Evolutionary conservation across 331 rosid species (phyloP), one percentile per base, ranked within the genome.

Genomic region (Rhamnella rubrinervis): DNA sequence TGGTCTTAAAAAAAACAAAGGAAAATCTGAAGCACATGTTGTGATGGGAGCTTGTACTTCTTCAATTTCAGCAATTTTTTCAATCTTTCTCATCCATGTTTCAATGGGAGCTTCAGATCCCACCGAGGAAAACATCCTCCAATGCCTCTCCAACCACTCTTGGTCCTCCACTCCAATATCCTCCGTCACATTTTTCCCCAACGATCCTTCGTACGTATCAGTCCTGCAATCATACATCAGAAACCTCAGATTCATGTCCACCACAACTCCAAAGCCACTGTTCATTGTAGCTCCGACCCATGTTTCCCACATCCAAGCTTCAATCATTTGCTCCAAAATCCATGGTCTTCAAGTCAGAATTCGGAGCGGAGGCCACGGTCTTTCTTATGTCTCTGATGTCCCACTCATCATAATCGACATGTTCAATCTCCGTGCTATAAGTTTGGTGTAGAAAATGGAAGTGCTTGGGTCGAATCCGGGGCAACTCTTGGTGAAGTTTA

Each of bases 341-440:
- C 71, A 66, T 10, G 61, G 38, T 2, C 61, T 79, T 18, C 72
- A 74, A 20, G 16, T 82, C 49, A 74, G 85, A 74, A 68, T 74
- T 38, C 70, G 89, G 61, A 79, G 89, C 16, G 86, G 89, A 0
- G 89, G 86, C 46, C 89, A 85, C 47, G 89, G 89, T 23, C 84
- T 85, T 1, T 82, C 86, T 4, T 85, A 85, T 26, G 67, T 77
- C 17, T 74, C 88, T 3, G 37, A 67, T n/a, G 66, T 26, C 8
- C 77, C 77, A 2, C 79, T 85, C 63, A 50, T 76, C 38, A 20
- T 82, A 28, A 8, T 85, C 0, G 89, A 78, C 61, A 78, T 78
- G 82, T 72, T 78, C 38, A 72, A 57, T 67, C 55, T 78, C 8
- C 63, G 80, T 66, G 63, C 79, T 8, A 55, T 86, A 6, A 11